Evolutionary conservation across 305 asterid species (phyloP).

Genomic region (Ilex paraguariensis): DNA sequence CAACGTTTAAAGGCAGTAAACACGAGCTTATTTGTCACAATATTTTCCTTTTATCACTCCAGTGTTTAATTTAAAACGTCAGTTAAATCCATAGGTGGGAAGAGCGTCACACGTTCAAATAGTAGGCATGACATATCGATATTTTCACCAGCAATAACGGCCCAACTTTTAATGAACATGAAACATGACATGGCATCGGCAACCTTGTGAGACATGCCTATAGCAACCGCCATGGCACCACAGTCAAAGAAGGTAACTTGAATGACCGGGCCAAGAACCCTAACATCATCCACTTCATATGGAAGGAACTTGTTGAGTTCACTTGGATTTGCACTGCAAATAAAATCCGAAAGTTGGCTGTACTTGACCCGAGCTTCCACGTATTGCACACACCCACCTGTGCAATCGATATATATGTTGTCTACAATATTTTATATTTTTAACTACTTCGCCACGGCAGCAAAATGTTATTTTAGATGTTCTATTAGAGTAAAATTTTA

Average conservation of each 20-base stretch:
- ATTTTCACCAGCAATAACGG: too few relatives aligned
- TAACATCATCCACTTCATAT: constrained; percentile 13
- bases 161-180: constrained; percentile 23
- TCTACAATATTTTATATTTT: constrained; percentile 6
- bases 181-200: constrained; percentile 33
- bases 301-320: constrained; percentile 24
- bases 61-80: not conserved
- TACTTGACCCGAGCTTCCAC: constrained; percentile 19
- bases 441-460: too few relatives aligned
- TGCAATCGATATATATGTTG: constrained; percentile 26
- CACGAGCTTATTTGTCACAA: constrained; percentile 1
- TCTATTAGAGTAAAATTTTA: too few relatives aligned
- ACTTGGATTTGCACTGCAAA: constrained; percentile 11
- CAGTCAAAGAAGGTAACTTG: constrained; percentile 26
- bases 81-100: not conserved
- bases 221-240: constrained; percentile 27
- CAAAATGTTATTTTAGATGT: too few relatives aligned
- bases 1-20: not conserved
- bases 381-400: constrained; percentile 19
- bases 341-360: constrained; percentile 4
- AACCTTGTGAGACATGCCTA: constrained; percentile 28
- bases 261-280: constrained; percentile 16
- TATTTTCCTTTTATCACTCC: constrained; percentile 2
- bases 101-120: not conserved
- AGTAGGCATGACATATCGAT: not conserved